Evolutionary conservation across 306 rosid species (phyloP).

Genomic region (Abrus pulchellus): DNA sequence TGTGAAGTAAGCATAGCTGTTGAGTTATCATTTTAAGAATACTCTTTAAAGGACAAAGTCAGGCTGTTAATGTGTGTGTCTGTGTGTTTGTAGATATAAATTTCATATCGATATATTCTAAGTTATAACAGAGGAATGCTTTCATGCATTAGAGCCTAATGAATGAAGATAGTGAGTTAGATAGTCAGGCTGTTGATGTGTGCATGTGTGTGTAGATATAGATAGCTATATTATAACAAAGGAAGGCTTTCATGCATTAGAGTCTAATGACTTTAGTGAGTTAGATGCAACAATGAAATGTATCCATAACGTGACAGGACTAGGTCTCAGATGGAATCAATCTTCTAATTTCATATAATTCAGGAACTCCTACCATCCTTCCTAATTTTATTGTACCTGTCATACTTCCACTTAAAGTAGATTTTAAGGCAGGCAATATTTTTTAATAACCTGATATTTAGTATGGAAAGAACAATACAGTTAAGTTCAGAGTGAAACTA

Average conservation of each 20-base stretch:
- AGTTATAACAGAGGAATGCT: too few species aligned
- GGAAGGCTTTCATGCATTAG: slow-evolving; percentile 9
- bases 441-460: background rate
- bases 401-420: background rate
- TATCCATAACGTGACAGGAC: slow-evolving; percentile 28
- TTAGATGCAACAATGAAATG: slow-evolving; percentile 24
- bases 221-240: background rate
- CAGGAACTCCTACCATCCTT: background rate
- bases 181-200: too few species aligned
- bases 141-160: too few species aligned
- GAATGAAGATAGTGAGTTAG: too few species aligned
- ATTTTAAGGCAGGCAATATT: background rate
- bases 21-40: background rate
- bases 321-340: slow-evolving; percentile 3
- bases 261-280: slow-evolving; percentile 20
- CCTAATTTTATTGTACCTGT: background rate
- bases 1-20: slow-evolving; percentile 1
- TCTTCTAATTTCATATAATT: slow-evolving; percentile 11
- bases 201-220: background rate
- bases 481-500: background rate
- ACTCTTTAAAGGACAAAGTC: background rate
- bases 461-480: slow-evolving; percentile 29
- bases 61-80: slow-evolving; percentile 13
- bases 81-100: too few species aligned
- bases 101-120: too few species aligned